These are phyloP conservation scores for Zancudomyces culisetae DNA, from an alignment of 371 early-diverging fungal species.

Conservation along the genomic window DNA sequence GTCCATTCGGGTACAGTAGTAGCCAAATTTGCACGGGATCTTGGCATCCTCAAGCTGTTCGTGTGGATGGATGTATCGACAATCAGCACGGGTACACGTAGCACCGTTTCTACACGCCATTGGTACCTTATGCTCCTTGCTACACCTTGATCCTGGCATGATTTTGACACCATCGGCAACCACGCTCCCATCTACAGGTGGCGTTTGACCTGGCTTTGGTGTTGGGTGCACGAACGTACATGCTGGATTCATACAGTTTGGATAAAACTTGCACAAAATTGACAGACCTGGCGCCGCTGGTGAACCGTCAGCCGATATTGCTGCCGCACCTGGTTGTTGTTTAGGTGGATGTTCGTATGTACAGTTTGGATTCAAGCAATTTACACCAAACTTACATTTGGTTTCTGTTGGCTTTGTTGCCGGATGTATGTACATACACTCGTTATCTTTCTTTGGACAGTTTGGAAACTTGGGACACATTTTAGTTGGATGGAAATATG, in stretches of 20 bases:
- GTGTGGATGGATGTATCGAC: background rate
- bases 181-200: background rate
- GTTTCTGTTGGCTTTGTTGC: background rate
- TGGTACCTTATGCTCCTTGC: background rate
- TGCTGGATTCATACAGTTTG: slow-evolving; percentile 1
- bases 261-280: background rate
- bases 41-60: background rate
- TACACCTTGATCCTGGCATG: background rate
- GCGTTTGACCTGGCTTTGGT: background rate
- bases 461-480: background rate
- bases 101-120: background rate
- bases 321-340: background rate
- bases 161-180: background rate
- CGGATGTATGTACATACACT: slow-evolving; percentile 1
- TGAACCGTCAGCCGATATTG: background rate
- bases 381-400: background rate
- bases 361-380: background rate
- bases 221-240: background rate
- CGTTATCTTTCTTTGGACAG: background rate
- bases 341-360: background rate
- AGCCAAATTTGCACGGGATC: slow-evolving; percentile 1
- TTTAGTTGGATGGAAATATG: background rate
- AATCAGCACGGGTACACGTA: background rate
- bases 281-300: too few species aligned
- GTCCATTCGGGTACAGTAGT: background rate